phyloP scores from a whole-genome alignment of 306 rosid genomes.

The Oemleria cerasiformis region DNA sequence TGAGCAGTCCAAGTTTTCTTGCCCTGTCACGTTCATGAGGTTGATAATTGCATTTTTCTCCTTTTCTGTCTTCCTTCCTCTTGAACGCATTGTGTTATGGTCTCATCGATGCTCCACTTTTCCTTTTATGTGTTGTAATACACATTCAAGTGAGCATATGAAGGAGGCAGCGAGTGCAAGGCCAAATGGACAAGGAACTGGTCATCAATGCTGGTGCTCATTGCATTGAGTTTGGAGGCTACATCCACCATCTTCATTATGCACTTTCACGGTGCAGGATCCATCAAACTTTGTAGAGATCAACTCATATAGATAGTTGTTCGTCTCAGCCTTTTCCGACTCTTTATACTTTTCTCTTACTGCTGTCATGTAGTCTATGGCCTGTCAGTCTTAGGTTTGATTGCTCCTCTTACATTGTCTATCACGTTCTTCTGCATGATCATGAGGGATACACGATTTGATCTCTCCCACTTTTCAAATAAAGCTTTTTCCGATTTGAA shows the following conservation, averaged over 20 bases:
- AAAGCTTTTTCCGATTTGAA: neutral
- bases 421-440: neutral
- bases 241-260: constrained; percentile 2
- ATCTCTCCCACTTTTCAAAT: neutral
- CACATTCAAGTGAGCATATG: neutral
- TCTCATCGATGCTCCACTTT: neutral
- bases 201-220: neutral
- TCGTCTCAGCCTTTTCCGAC: neutral
- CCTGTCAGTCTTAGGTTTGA: neutral
- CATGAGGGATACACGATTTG: neutral
- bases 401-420: neutral
- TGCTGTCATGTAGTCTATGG: neutral
- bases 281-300: neutral
- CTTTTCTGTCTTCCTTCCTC: neutral
- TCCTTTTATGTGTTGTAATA: neutral
- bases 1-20: neutral
- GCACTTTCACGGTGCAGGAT: neutral
- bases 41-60: neutral
- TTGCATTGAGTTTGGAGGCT: neutral
- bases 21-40: neutral
- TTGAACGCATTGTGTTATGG: neutral
- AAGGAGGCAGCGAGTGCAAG: neutral
- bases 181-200: neutral
- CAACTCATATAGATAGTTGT: neutral
- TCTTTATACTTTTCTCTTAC: neutral